A percentile compares a stretch with the other conserved stretches of the same genome.
phyloP scores from a whole-genome alignment of 768 basidiomycete species.

The Pluteus cervinus region DNA sequence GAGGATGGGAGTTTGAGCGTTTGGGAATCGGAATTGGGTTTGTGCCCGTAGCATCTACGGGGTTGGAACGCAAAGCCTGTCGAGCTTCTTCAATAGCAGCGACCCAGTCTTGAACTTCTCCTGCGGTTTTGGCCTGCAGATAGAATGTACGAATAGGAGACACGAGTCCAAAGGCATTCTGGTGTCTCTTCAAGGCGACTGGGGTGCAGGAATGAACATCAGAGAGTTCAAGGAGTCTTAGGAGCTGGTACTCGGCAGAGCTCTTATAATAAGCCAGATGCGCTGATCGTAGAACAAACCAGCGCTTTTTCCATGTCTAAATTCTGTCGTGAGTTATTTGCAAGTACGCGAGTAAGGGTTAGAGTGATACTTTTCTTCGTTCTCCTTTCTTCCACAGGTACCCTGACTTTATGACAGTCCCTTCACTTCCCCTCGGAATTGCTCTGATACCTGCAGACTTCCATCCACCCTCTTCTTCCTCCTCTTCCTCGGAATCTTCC shows the following conservation, averaged over 20 bases:
- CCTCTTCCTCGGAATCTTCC: conserved; percentile 75
- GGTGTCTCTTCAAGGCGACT: conserved; percentile 84
- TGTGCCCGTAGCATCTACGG: conserved; percentile 50
- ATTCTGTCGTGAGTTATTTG: conserved; percentile 5
- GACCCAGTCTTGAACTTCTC: conserved; percentile 84
- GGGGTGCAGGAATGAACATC: conserved; percentile 89
- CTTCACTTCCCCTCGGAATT: conserved; percentile 47
- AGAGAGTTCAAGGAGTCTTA: conserved; percentile 78
- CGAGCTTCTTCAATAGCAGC: conserved; percentile 72
- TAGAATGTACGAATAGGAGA: conserved; percentile 89
- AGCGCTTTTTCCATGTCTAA: conserved; percentile 98
- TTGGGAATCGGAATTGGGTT: conserved; percentile 50
- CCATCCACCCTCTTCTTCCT: conserved; percentile 63
- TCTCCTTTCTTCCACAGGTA: conserved; percentile 99
- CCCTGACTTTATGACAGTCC: conserved; percentile 82
- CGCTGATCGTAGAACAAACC: conserved; percentile 92
- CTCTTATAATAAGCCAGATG: conserved; percentile 97
- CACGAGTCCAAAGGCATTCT: conserved; percentile 87
- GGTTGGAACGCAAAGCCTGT: conserved; percentile 55
- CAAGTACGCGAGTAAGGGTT: conserved; percentile 9
- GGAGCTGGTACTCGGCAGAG: conserved; percentile 88
- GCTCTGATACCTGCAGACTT: conserved; percentile 41
- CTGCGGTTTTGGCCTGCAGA: conserved; percentile 66
- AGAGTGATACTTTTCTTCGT: conserved; percentile 88
- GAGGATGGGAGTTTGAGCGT: conserved; percentile 13